These are phyloP conservation scores for Ogataea salicorniae DNA, from an alignment of 805 yeast species.

Conservation along the genomic window DNA sequence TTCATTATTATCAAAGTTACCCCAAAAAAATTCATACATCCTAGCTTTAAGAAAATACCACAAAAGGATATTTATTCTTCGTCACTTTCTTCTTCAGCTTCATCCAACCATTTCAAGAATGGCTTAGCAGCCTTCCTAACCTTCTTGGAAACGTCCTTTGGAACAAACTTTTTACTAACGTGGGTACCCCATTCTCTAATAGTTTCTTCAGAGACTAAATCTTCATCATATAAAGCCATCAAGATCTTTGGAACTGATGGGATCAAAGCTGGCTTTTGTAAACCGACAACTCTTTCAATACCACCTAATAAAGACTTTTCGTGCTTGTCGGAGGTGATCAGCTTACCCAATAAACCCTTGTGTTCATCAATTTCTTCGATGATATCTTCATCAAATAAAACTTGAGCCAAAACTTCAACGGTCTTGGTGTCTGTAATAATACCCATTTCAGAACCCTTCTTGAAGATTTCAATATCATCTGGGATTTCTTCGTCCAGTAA, in stretches of 20 bases:
- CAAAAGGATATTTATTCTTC: conserved; percentile 11
- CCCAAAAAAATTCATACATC: not conserved
- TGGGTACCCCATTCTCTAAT: conserved; percentile 82
- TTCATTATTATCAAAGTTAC: not conserved
- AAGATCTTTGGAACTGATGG: conserved; percentile 75
- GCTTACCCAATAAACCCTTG: conserved; percentile 75
- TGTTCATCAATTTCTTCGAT: conserved; percentile 69
- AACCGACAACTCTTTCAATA: conserved; percentile 85
- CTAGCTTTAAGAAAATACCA: not conserved
- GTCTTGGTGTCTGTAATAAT: conserved; percentile 69
- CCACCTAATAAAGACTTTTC: conserved; percentile 95
- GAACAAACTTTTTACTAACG: conserved; percentile 88
- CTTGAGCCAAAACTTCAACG: conserved; percentile 88
- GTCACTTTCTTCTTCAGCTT: conserved; percentile 75
- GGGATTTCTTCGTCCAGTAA: conserved; percentile 57
- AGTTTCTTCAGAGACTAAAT: conserved; percentile 78
- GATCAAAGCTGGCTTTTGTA: conserved; percentile 66
- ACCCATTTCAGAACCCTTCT: conserved; percentile 77
- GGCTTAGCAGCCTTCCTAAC: conserved; percentile 96
- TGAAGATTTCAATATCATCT: conserved; percentile 85
- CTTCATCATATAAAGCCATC: conserved; percentile 75
- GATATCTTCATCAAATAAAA: conserved; percentile 74
- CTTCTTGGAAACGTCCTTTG: conserved; percentile 87
- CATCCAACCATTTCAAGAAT: conserved; percentile 89
- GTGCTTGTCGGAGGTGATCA: conserved; percentile 59